These are phyloP conservation scores for Aspergillus mulundensis DNA, from an alignment of 495 filamentous ascomycete species.

Conservation along the genomic window DNA sequence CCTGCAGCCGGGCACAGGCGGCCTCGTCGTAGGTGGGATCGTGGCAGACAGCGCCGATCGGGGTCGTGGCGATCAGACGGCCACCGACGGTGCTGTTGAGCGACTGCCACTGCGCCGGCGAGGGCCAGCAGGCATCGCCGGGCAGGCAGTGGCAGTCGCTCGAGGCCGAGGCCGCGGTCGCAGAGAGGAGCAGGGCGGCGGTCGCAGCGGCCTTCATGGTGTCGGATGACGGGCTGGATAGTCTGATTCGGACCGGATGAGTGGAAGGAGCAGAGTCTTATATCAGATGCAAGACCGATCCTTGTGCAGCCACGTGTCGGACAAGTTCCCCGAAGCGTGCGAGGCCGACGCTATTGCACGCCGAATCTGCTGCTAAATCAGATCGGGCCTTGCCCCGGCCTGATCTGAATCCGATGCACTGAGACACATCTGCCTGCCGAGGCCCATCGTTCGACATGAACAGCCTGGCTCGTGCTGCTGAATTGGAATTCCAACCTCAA, in stretches of 20 bases:
- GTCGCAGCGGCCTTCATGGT: slow-evolving; percentile 29
- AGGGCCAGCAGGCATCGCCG: slow-evolving; percentile 47
- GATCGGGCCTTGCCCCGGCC: background rate
- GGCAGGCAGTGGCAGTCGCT: slow-evolving; percentile 29
- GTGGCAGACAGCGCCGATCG: slow-evolving; percentile 47
- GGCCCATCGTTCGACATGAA: too few relatives aligned
- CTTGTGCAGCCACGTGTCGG: slow-evolving; percentile 8
- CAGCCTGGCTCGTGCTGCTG: too few relatives aligned
- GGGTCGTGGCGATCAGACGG: slow-evolving; percentile 41
- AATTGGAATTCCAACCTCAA: too few relatives aligned
- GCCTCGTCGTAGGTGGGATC: slow-evolving; percentile 33
- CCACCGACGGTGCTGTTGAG: slow-evolving; percentile 46
- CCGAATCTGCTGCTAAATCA: background rate
- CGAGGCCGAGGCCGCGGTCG: slow-evolving; percentile 13
- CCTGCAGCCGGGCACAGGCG: slow-evolving; percentile 25
- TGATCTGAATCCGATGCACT: background rate
- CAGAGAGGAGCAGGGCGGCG: slow-evolving; percentile 21
- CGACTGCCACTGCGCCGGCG: slow-evolving; percentile 30
- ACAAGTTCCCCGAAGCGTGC: slow-evolving; percentile 17
- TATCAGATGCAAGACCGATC: background rate
- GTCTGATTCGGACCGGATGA: background rate
- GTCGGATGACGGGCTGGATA: background rate
- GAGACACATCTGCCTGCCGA: too few relatives aligned
- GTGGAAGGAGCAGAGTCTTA: background rate
- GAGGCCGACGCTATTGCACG: background rate